These are phyloP conservation scores for Phoma herbarum DNA, from an alignment of 2,329 filamentous ascomycete species.

Conservation along the genomic window DNA sequence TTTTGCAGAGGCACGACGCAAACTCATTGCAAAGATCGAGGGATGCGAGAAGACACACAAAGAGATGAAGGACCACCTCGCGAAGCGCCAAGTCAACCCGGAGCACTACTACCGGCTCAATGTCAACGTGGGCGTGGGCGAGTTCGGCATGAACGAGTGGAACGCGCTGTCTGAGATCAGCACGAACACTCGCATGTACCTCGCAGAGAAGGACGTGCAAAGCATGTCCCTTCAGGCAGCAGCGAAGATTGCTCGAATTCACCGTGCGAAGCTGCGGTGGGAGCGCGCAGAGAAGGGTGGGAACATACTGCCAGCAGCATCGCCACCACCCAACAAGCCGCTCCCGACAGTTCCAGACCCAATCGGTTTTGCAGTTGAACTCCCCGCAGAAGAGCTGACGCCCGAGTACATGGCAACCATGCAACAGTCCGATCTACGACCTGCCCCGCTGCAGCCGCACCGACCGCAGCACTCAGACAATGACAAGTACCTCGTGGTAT, in stretches of 20 bases:
- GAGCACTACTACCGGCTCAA: conserved; percentile 98
- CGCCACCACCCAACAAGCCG: conserved; percentile 43
- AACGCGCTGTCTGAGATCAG: conserved; percentile 92
- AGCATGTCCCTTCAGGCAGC: conserved; percentile 79
- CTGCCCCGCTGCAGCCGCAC: conserved; percentile 46
- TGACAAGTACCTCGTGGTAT: conserved; percentile 65
- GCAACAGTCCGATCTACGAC: conserved; percentile 43
- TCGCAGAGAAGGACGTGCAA: conserved; percentile 77
- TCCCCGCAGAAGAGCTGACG: conserved; percentile 64
- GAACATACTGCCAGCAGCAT: conserved; percentile 36
- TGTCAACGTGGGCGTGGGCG: conserved; percentile 92
- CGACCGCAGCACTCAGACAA: conserved; percentile 34
- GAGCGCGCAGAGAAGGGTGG: conserved; percentile 57
- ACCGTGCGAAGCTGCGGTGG: conserved; percentile 75
- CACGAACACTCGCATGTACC: conserved; percentile 86
- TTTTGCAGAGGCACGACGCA: conserved; percentile 87
- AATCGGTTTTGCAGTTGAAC: conserved; percentile 63
- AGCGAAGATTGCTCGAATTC: conserved; percentile 82
- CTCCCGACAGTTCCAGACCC: conserved; percentile 51
- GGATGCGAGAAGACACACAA: conserved; percentile 92
- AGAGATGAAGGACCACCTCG: conserved; percentile 82
- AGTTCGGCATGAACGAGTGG: conserved; percentile 99
- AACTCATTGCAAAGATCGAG: conserved; percentile 90
- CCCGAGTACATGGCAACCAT: conserved; percentile 45
- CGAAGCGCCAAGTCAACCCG: conserved; percentile 78